Base-by-base conservation (phyloP, 2,329 filamentous ascomycete species). In the Thelonectria discophora region DNA sequence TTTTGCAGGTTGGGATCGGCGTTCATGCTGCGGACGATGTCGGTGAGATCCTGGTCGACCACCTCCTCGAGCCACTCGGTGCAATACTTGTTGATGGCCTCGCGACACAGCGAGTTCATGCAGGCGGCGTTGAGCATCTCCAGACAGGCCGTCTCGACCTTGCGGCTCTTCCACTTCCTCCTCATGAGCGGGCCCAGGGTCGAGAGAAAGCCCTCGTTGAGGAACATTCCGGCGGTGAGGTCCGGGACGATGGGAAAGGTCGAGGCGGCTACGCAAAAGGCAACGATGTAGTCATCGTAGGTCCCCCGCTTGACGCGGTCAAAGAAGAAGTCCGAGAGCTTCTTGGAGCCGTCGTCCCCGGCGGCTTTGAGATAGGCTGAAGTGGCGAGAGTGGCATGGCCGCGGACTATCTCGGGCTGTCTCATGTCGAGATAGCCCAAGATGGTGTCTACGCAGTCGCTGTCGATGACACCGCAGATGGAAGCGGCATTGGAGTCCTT, bases 111-210 rank as follows among this genome's bases (percentile, higher is more conserved):
- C 48, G 88, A 84, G 73, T 96, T 91, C 77, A 97, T 91, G 77
- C 93, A 97, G 7, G 94, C 94, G 12, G 92, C 93, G 77, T 94
- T 97, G 60, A 99, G 84, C 79, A 99, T 88, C 72, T 97, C 92
- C 68, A 99, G 78, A 49, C 93, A 90, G 3, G 93, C 91, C 60
- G 91, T 90, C 77, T 97, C 93, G 20, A 98, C 90, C 70, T 92
- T 92, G 67, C 87, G 86, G 74, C 90, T 94, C 81, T 94, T 96
- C 81, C 90, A 91, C 74, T 90, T 93, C 68, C 89, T 86, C 66
- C 90, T 85, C 77, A 97, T 90, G 55, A 96, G 81, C 13, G 90
- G 87, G 15, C 90, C 89, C 7, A 98, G 84, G 57, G 87, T 90
- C 60, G 88, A 82, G 47, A 97, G 81, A 72, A 99, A 98, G 3